phyloP scores from a whole-genome alignment of 2,329 filamentous ascomycete species.

The Grosmannia serpens region DNA sequence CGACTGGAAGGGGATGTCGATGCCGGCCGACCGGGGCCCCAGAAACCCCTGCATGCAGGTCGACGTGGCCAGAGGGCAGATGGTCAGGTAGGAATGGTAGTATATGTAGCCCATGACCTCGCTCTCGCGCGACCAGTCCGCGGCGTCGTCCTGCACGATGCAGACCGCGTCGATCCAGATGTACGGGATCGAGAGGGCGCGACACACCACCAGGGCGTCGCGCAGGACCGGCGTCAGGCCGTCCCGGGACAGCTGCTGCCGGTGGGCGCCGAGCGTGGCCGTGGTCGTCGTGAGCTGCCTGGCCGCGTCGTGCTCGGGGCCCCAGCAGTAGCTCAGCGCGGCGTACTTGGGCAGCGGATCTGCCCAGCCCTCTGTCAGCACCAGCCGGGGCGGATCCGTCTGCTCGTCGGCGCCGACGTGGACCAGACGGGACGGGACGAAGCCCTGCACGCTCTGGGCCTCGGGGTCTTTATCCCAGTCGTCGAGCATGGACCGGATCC shows the following conservation, averaged over 20 bases:
- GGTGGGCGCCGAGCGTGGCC: not conserved
- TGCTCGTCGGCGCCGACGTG: slow-evolving; percentile 6
- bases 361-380: not conserved
- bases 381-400: not conserved
- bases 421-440: not conserved
- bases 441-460: not conserved
- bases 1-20: not conserved
- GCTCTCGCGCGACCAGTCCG: not conserved
- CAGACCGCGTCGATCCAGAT: slow-evolving; percentile 20
- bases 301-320: slow-evolving; percentile 8
- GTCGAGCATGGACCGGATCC: too few species aligned
- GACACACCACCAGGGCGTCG: not conserved
- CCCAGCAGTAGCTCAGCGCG: slow-evolving; percentile 5
- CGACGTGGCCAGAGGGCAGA: not conserved
- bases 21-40: too few species aligned
- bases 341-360: not conserved
- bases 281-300: not conserved
- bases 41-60: not conserved
- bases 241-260: not conserved
- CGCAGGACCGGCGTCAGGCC: not conserved
- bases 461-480: not conserved
- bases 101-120: not conserved
- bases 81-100: slow-evolving; percentile 1
- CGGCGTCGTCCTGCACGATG: not conserved
- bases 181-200: not conserved